Base-by-base conservation (phyloP, 768 basidiomycete species). In the Tulasnella calospora region DNA sequence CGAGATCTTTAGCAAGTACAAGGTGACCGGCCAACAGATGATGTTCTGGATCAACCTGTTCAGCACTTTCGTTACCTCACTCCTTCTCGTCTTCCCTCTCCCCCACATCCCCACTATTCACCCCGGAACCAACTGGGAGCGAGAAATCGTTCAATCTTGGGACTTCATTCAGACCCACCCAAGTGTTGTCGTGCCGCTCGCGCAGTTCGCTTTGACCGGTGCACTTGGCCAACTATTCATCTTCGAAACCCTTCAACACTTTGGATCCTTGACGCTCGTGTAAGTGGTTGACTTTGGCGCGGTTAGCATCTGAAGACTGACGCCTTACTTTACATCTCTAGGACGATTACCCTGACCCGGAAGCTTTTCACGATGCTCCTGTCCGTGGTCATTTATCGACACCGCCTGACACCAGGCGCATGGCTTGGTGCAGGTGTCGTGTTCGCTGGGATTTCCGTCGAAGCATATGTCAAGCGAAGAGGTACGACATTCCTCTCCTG, bases 311-410 rank as follows among this genome's bases (percentile, higher is more conserved):
- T 13, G 70, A 21, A 3, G 15, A 27, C 30, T 30, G 21, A 21
- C 23, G 67, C 5, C 23, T 23, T 27, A 70, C 46, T 17, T 47
- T 23, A 17, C 35, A 36, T 79, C 57, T 76, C 15, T 83, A 95
- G 94, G 69, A 99, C 94, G 47, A 93, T 99, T 81, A 99, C 98
- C 4, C 88, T 99, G 77, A 99, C 98, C 19, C 89, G 98, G 77
- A 99, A 99, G 85, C 87, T 99, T 84, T 96, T 98, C 85, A 99
- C 98, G 12, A 99, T 99, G 96, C 87, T 99, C 21, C 87, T 99
- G 57, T 97, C 95, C 23, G 96, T 99, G 9, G 83, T 96, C 36
- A 88, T 99, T 0, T 99, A 98, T 83, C 91, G 94, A 82, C 98
- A 99, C 84, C 89, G 86, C 80, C 87, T 99, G 75, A 91, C 92